Evolutionary conservation across 169 alveolate species (phyloP).

Genomic region (Eimeria maxima): DNA sequence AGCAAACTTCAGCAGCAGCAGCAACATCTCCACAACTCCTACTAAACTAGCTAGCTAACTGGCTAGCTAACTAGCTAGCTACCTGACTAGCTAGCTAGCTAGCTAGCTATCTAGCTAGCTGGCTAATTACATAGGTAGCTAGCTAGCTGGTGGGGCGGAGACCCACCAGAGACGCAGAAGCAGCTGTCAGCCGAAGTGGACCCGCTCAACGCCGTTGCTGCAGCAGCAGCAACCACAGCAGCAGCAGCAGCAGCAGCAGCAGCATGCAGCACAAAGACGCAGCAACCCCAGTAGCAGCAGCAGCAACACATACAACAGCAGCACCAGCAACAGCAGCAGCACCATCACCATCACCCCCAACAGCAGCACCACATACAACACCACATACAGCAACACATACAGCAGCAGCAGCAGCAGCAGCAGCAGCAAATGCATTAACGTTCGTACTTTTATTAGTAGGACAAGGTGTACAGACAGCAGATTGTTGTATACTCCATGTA

Average conservation of each 20-base stretch:
- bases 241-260: slow-evolving; percentile 53
- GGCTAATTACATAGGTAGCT: background rate
- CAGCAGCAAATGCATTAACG: slow-evolving; percentile 10
- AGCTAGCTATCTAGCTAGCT: too few relatives aligned
- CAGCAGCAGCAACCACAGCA: too few relatives aligned
- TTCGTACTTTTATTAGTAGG: background rate
- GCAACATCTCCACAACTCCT: too few relatives aligned
- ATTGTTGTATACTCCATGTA: background rate
- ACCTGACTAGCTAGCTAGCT: too few relatives aligned
- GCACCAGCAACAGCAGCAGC: background rate
- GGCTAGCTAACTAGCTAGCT: too few relatives aligned
- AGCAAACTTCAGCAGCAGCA: too few relatives aligned
- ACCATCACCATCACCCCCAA: too few relatives aligned
- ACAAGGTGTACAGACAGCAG: background rate
- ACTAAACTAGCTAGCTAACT: too few relatives aligned
- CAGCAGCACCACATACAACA: too few relatives aligned
- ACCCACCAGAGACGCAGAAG: slow-evolving; percentile 45
- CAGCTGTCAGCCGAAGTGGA: slow-evolving; percentile 36
- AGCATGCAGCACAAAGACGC: too few relatives aligned
- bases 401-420: background rate
- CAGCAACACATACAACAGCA: background rate
- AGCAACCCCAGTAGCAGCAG: background rate
- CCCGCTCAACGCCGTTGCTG: slow-evolving; percentile 44
- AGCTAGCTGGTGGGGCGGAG: background rate
- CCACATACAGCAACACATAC: too few relatives aligned